These are phyloP conservation scores for Aspergillus homomorphus DNA, from an alignment of 495 filamentous ascomycete genomes.

Conservation along the genomic window DNA sequence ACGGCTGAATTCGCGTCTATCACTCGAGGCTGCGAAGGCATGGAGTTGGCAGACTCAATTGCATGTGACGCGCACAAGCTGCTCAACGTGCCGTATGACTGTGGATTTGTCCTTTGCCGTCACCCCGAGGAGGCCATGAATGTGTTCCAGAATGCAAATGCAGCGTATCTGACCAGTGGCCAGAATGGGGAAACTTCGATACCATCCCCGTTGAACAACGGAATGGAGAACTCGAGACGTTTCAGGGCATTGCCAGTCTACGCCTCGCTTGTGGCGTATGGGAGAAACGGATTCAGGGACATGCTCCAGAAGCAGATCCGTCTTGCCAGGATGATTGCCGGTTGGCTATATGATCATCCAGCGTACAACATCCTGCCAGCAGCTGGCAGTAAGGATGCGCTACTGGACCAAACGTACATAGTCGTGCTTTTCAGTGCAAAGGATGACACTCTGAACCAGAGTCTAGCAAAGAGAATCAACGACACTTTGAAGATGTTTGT, in stretches of 20 bases:
- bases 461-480: constrained; percentile 69
- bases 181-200: constrained; percentile 43
- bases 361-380: constrained; percentile 66
- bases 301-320: constrained; percentile 71
- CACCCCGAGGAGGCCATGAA: constrained; percentile 51
- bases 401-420: constrained; percentile 59
- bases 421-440: constrained; percentile 78
- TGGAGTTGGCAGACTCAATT: constrained; percentile 87
- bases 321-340: constrained; percentile 65
- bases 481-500: constrained; percentile 73
- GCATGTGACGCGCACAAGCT: constrained; percentile 85
- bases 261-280: constrained; percentile 73
- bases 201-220: constrained; percentile 80
- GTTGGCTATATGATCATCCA: constrained; percentile 54
- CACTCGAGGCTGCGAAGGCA: constrained; percentile 52
- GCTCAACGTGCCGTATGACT: constrained; percentile 96
- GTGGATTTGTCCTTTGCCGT: constrained; percentile 80
- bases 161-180: constrained; percentile 67
- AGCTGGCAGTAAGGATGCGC: constrained; percentile 28
- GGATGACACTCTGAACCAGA: constrained; percentile 60
- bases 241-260: constrained; percentile 90
- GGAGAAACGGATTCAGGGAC: constrained; percentile 61
- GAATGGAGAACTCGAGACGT: constrained; percentile 86
- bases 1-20: constrained; percentile 59
- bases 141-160: constrained; percentile 82